phyloP scores from a whole-genome alignment of 768 basidiomycete genomes.

The Leucosporidium creatinivorum region DNA sequence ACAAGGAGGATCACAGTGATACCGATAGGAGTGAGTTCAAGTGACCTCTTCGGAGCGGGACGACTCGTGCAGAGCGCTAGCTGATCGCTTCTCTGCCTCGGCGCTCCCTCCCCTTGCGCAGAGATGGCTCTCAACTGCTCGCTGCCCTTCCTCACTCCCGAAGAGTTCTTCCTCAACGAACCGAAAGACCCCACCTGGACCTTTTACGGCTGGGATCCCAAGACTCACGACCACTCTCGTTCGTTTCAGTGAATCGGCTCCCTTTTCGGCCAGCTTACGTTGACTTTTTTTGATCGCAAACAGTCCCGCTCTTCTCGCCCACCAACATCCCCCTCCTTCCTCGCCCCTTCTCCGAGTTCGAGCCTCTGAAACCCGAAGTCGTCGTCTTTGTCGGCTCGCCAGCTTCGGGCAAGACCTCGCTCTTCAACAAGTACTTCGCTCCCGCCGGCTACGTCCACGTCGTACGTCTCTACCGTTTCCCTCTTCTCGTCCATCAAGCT shows the following conservation, averaged over 20 bases:
- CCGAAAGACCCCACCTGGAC: neutral
- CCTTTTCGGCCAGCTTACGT: neutral
- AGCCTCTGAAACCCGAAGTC: constrained; percentile 42
- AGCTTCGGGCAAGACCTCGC: constrained; percentile 70
- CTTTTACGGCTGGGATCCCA: constrained; percentile 14
- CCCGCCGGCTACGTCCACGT: constrained; percentile 67
- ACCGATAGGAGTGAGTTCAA: constrained; percentile 28
- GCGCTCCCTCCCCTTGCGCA: neutral
- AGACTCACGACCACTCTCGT: constrained; percentile 14
- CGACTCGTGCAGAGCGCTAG: too few species aligned
- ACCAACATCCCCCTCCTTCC: constrained; percentile 45
- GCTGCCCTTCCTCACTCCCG: constrained; percentile 35
- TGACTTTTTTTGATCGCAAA: constrained; percentile 6
- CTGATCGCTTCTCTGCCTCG: too few species aligned
- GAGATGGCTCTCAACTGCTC: constrained; percentile 32
- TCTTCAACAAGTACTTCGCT: constrained; percentile 64
- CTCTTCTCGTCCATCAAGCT: neutral
- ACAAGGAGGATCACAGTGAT: constrained; percentile 17
- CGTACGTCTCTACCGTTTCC: constrained; percentile 13
- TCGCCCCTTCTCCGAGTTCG: constrained; percentile 4
- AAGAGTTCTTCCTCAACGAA: constrained; percentile 32
- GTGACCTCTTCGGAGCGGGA: too few species aligned
- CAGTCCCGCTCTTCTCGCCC: constrained; percentile 52
- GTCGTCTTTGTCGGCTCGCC: constrained; percentile 60
- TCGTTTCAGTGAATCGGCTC: too few species aligned